phyloP scores from a whole-genome alignment of 179 eudicot genomes.

The Beta corolliflora region DNA sequence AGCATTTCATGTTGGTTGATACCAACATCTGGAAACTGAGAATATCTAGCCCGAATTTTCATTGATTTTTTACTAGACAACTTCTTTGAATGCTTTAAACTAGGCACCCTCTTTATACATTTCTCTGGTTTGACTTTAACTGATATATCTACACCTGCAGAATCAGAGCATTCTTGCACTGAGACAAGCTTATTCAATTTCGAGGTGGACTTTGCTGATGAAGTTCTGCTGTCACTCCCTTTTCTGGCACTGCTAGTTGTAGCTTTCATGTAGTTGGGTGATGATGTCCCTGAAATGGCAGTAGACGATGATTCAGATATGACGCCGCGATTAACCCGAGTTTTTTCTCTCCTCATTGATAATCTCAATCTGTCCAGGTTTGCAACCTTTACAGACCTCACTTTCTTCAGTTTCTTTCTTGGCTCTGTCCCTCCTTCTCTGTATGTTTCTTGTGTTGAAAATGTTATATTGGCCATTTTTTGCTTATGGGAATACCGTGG shows the following conservation, averaged over 20 bases:
- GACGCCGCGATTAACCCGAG: constrained; percentile 17
- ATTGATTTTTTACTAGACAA: constrained; percentile 40
- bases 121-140: constrained; percentile 25
- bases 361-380: constrained; percentile 42
- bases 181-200: constrained; percentile 6
- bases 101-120: constrained; percentile 35
- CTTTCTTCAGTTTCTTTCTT: constrained; percentile 47
- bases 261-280: constrained; percentile 48
- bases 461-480: constrained; percentile 31
- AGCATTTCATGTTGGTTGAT: not conserved
- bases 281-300: constrained; percentile 35
- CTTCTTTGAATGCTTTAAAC: constrained; percentile 35
- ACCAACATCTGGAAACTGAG: constrained; percentile 31
- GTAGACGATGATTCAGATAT: constrained; percentile 26
- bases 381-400: constrained; percentile 54
- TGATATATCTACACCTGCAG: constrained; percentile 24
- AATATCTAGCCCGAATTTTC: constrained; percentile 29
- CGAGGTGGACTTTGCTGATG: constrained; percentile 10
- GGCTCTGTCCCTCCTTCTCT: constrained; percentile 37
- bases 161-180: constrained; percentile 26
- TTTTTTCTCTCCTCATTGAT: constrained; percentile 38
- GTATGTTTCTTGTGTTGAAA: constrained; percentile 23
- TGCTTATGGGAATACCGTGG: constrained; percentile 21
- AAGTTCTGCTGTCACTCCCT: constrained; percentile 19
- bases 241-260: constrained; percentile 49